These are phyloP conservation scores for Rhizophagus clarus DNA, from an alignment of 192 early-diverging fungal species.

Conservation along the genomic window DNA sequence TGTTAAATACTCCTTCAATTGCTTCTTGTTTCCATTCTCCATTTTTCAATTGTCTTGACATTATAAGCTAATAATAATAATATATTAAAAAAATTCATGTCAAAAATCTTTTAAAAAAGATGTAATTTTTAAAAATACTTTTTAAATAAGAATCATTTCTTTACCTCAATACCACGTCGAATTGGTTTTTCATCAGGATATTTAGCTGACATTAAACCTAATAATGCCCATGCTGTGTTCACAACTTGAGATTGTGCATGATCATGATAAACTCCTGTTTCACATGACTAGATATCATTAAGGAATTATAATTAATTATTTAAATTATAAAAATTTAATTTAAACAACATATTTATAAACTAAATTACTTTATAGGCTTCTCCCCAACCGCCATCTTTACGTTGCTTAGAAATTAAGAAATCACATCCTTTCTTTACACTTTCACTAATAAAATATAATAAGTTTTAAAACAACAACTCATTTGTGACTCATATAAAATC, in stretches of 20 bases:
- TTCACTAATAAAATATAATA: constrained; percentile 40
- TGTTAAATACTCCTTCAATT: constrained; percentile 98
- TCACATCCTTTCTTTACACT: constrained; percentile 77
- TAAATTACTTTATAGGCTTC: constrained; percentile 80
- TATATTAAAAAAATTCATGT: not conserved
- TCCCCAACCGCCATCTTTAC: constrained; percentile 95
- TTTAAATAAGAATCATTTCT: not conserved
- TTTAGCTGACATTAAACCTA: constrained; percentile 88
- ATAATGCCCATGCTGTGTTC: constrained; percentile 84
- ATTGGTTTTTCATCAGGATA: constrained; percentile 76
- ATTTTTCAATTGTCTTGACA: constrained; percentile 82
- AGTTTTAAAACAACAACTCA: not conserved
- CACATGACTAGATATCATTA: constrained; percentile 61
- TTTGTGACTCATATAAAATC: constrained; percentile 13
- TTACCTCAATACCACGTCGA: constrained; percentile 61
- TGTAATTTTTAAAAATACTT: not conserved
- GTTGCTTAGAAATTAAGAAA: constrained; percentile 89
- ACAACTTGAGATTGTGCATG: constrained; percentile 87
- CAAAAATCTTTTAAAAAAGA: not conserved
- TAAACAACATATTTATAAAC: not conserved
- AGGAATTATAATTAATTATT: constrained; percentile 3
- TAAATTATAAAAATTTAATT: constrained; percentile 14
- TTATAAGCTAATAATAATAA: constrained; percentile 61
- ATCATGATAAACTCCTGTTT: constrained; percentile 61
- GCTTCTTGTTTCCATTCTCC: constrained; percentile 97